Evolutionary conservation across 2,329 filamentous ascomycete species (phyloP), one percentile per base, ranked within the genome.

Genomic region (Nigrospora oryzae): DNA sequence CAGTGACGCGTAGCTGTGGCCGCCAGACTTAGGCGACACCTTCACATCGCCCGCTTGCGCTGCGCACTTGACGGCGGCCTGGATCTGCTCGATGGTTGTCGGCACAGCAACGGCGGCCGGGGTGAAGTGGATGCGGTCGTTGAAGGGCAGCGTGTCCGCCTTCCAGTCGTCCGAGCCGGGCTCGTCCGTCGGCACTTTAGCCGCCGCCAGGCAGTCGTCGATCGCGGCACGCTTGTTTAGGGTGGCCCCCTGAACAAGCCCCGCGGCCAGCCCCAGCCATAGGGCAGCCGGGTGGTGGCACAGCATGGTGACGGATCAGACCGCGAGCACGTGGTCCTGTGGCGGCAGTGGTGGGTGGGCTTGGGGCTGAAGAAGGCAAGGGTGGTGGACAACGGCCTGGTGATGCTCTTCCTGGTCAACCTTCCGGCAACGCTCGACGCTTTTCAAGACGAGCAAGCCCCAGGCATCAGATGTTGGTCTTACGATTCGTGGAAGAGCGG

Each of bases 1-100:
- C 48, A 63, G 65, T 14, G 65, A 67, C 15, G 67, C 69, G 52
- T 73, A 74, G 4, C 67, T 71, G 51, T 74, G 71, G 16, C 71
- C 71, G 36, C 70, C 71, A 36, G 63, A 60, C 49, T 67, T 68
- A 15, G 70, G 64, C 17, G 68, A 67, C 3, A 73, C 69, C 53
- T 69, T 70, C 44, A 69, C 57, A 28, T 28, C 8, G 11, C 58
- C 57, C 16, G 58, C 52, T 45, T 63, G 49, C 16, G 53, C 52
- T 34, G 69, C 70, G 51, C 70, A 73, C 28, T 62, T 53, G 14
- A 74, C 63, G 11, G 69, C 66, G 46, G 62, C 61, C 40, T 66
- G 63, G 30, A 73, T 64, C 42, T 72, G 64, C 38, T 65, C 61
- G 36, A 57, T 56, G 12, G 64, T 68, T 8, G 56, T 63, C 12